Percentiles rank a stretch among this genome's conserved stretches.
These are phyloP conservation scores for Paramecium octaurelia DNA, from an alignment of 73 alveolate genomes.

Conservation along the genomic window DNA sequence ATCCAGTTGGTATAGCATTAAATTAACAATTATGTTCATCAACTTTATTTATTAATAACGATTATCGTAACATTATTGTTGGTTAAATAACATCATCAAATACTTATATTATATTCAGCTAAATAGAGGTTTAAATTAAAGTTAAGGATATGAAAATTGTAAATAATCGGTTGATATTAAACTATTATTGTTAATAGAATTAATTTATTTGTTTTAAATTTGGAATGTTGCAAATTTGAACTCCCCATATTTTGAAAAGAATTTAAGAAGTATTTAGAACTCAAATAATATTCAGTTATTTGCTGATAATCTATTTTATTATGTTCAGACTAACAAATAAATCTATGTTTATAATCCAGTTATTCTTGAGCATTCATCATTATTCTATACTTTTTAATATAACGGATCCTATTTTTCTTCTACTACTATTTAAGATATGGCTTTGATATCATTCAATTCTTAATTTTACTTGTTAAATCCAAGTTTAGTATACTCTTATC, in stretches of 20 bases:
- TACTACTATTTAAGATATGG: too few species aligned
- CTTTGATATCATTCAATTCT: background rate
- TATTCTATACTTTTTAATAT: too few species aligned
- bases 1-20: background rate
- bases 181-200: background rate
- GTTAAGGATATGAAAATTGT: background rate
- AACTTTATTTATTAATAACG: too few species aligned
- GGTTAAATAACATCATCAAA: too few species aligned
- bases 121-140: too few species aligned
- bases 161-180: background rate
- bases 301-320: background rate
- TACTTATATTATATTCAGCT: too few species aligned
- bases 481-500: background rate
- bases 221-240: background rate
- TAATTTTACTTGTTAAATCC: background rate
- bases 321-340: background rate
- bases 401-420: background rate
- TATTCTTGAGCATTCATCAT: background rate
- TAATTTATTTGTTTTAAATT: background rate
- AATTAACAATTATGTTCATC: background rate
- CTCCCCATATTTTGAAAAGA: background rate
- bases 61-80: too few species aligned
- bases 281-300: background rate
- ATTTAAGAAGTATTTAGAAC: background rate
- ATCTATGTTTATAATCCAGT: background rate